phyloP scores from a whole-genome alignment of 192 early-diverging fungal species.

The Gigaspora rosea region DNA sequence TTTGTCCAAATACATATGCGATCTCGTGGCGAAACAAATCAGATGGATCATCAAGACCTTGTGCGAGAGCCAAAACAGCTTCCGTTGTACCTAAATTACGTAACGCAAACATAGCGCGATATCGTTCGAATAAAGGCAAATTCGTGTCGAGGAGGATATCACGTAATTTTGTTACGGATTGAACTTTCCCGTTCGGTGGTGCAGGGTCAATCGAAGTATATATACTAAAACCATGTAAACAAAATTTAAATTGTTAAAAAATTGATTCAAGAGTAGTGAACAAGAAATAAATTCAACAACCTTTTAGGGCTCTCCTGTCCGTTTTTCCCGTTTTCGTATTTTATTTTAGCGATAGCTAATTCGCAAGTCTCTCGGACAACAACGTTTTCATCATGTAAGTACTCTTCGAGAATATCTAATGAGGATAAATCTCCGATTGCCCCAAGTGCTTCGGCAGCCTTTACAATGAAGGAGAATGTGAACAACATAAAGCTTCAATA shows the following conservation, averaged over 20 bases:
- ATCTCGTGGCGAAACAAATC: slow-evolving; percentile 94
- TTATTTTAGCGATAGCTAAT: slow-evolving; percentile 84
- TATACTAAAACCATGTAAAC: slow-evolving; percentile 32
- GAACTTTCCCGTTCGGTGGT: slow-evolving; percentile 67
- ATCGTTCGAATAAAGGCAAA: slow-evolving; percentile 85
- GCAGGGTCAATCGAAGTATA: slow-evolving; percentile 93
- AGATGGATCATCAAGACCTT: slow-evolving; percentile 67
- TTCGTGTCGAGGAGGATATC: slow-evolving; percentile 65
- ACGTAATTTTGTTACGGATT: slow-evolving; percentile 68
- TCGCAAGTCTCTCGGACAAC: slow-evolving; percentile 89
- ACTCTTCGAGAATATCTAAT: slow-evolving; percentile 73
- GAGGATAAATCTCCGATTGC: slow-evolving; percentile 79
- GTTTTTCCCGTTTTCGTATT: slow-evolving; percentile 67
- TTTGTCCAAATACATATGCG: slow-evolving; percentile 96
- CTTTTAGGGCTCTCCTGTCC: slow-evolving; percentile 45
- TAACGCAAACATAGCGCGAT: slow-evolving; percentile 93
- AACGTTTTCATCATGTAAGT: slow-evolving; percentile 65
- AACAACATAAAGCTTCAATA: not conserved
- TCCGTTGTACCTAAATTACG: slow-evolving; percentile 83
- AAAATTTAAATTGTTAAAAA: not conserved
- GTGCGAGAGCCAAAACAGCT: slow-evolving; percentile 79
- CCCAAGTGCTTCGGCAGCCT: slow-evolving; percentile 93
- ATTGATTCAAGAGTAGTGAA: not conserved
- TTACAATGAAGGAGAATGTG: not conserved
- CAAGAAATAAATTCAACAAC: slow-evolving; percentile 21